Evolutionary conservation across 495 filamentous ascomycete species (phyloP), one percentile per base, ranked within the genome.

Genomic region (Thermochaetoides thermophila): DNA sequence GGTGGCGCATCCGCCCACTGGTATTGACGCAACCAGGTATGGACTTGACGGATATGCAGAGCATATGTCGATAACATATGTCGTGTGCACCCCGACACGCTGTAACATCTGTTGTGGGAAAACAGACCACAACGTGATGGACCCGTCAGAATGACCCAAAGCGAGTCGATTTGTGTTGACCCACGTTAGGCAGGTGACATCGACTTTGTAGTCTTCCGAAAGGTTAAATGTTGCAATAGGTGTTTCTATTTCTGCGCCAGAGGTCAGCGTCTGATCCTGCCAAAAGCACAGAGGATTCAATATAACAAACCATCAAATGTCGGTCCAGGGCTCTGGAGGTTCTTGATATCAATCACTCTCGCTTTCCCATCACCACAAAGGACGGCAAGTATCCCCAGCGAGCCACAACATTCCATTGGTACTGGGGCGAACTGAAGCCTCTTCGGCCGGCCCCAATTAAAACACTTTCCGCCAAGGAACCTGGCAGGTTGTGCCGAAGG

Each of bases 161-260:
- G 45, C 55, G 27, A 68, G 37, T 10, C 62, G 60, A 42, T 68
- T 68, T 33, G 49, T 53, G 34, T 60, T 64, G 4, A 61, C 43
- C 63, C 63, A 68, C 10, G 59, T 52, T 18, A 68, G 53, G 44
- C 56, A 60, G 19, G 59, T 64, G n/a, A 58, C 57, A 14, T 51
- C 46, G 31, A 65, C 39, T 26, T 52, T 53, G 45, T 61, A 48
- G 37, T 66, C 63, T 15, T 45, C 50, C 0, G 43, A 39, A 17
- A 57, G 50, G 17, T 52, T 49, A 17, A 71, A 57, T 11, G 55
- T 49, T 0, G 38, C 52, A 31, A 61, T 44, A n/a, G 62, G 53
- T 5, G 48, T 30, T 12, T 59, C 40, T 3, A 64, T 38, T 43
- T 53, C 52, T 35, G 61, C 63, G 65, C 25, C 12, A 10, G 12